Base-by-base conservation (phyloP, 176 grass and related monocot species). In the Olyra latifolia region DNA sequence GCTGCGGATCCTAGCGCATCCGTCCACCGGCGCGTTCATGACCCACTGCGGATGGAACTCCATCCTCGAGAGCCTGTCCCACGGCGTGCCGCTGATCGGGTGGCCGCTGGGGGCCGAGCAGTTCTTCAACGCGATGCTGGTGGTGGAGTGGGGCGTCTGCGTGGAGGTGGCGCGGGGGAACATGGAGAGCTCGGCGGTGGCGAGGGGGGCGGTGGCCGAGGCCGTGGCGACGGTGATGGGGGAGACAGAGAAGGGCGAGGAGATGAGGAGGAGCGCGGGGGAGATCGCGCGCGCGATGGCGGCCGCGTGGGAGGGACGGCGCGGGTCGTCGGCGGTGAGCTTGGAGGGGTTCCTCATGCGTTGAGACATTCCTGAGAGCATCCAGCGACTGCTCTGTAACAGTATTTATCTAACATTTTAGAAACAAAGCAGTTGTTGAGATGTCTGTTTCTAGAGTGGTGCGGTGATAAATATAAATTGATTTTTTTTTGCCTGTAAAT, bases 41-140 rank as follows among this genome's bases (percentile, higher is more conserved):
- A 94, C 28, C 82, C 91, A 91, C 84, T 93, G 91, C 43, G 88
- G 89, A n/a, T 91, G 89, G 89, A 91, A 89, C 77, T 91, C 86
- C 73, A 10, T 89, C 48, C 89, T 92, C 2, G 82, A 91, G 91
- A 77, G 88, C 82, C 72, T 94, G 15, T 49, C 14, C 86, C 50
- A 66, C 15, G 75, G 75, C 50, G 74, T 89, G 69, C 86, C 86
- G 39, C 69, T 94, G 43, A 8, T 94, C 35, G 86, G 82, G 42
- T 94, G 86, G 89, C 86, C 89, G 20, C 62, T 94, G 48, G 64
- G 68, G 3, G 86, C 47, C 10, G 89, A 89, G 54, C 89, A 91
- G 69, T 83, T 89, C 48, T 91, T 83, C 89, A 94, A 89, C 77
- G 78, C 83, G n/a, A 91, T 68, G 53, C 39, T 91, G 67, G 46